Percentiles rank a stretch among this genome's conserved stretches.
phyloP scores from a whole-genome alignment of 345 rosid species.

The Iberis pinnata region DNA sequence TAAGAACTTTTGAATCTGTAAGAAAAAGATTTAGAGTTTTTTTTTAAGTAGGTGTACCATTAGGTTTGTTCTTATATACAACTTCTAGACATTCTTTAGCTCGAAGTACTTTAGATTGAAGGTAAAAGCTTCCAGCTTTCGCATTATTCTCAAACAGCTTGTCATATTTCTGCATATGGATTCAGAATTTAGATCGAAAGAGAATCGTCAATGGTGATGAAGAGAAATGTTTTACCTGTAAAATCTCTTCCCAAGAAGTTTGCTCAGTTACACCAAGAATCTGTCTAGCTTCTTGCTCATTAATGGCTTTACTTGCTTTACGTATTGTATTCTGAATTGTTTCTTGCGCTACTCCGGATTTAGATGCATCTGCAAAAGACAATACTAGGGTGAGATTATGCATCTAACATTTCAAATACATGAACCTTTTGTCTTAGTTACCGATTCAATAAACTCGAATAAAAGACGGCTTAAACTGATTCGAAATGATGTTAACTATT shows the following conservation, averaged over 20 bases:
- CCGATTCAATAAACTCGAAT: not conserved
- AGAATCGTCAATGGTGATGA: not conserved
- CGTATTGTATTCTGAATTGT: constrained; percentile 55
- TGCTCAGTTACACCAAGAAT: constrained; percentile 70
- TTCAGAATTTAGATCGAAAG: not conserved
- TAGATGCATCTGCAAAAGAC: constrained; percentile 62
- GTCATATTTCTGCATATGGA: constrained; percentile 59
- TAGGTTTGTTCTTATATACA: constrained; percentile 37
- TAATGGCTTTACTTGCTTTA: constrained; percentile 63
- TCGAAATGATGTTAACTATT: not conserved
- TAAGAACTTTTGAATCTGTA: constrained; percentile 7
- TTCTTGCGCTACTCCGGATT: constrained; percentile 76
- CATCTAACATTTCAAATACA: not conserved
- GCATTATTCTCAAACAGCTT: constrained; percentile 66
- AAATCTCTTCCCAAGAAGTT: constrained; percentile 74
- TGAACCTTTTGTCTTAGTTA: not conserved
- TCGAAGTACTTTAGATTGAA: constrained; percentile 87
- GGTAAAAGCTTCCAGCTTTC: constrained; percentile 78
- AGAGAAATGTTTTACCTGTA: constrained; percentile 40
- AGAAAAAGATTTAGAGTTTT: constrained; percentile 1
- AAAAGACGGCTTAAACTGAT: not conserved
- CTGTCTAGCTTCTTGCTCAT: constrained; percentile 81
- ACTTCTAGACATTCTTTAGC: constrained; percentile 89
- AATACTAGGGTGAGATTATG: not conserved
- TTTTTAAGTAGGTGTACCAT: constrained; percentile 40